These are phyloP conservation scores for Fusarium newnesense DNA, from an alignment of 2,329 filamentous ascomycete genomes.

Conservation along the genomic window DNA sequence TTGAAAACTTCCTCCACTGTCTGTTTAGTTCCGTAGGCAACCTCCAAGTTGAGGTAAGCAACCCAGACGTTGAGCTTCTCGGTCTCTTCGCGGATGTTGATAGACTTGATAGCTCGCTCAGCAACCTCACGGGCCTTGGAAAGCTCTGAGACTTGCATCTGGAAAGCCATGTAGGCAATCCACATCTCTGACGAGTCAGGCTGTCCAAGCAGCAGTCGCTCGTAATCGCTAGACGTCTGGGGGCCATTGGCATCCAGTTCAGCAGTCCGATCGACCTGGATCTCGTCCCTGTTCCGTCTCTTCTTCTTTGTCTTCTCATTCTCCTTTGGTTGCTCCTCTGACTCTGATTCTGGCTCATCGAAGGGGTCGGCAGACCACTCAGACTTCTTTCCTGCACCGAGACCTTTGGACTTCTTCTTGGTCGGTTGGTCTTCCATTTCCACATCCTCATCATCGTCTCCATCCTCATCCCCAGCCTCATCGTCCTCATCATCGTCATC, in stretches of 20 bases:
- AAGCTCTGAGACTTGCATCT: constrained; percentile 90
- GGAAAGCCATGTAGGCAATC: constrained; percentile 99
- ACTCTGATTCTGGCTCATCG: constrained; percentile 66
- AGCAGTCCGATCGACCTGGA: constrained; percentile 89
- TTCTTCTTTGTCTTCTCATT: constrained; percentile 62
- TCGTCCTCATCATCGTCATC: constrained; percentile 53
- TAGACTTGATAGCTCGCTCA: constrained; percentile 89
- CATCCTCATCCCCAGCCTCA: constrained; percentile 47
- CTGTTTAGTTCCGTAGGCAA: constrained; percentile 86
- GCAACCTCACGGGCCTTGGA: constrained; percentile 89
- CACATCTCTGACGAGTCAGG: constrained; percentile 94
- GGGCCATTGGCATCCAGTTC: constrained; percentile 90
- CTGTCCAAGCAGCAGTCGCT: constrained; percentile 89
- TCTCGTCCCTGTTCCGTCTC: constrained; percentile 79
- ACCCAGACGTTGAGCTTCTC: constrained; percentile 98
- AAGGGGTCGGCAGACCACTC: constrained; percentile 85
- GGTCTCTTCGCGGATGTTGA: constrained; percentile 88
- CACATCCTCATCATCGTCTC: constrained; percentile 50
- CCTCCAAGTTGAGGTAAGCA: constrained; percentile 92
- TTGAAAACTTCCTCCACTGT: constrained; percentile 88
- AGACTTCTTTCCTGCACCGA: constrained; percentile 76
- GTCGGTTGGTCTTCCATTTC: constrained; percentile 54
- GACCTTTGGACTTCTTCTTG: constrained; percentile 48
- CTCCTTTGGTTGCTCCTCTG: constrained; percentile 51
- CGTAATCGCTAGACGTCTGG: constrained; percentile 90